These are phyloP conservation scores for Clavispora fructus DNA, from an alignment of 805 yeast species.

Conservation along the genomic window DNA sequence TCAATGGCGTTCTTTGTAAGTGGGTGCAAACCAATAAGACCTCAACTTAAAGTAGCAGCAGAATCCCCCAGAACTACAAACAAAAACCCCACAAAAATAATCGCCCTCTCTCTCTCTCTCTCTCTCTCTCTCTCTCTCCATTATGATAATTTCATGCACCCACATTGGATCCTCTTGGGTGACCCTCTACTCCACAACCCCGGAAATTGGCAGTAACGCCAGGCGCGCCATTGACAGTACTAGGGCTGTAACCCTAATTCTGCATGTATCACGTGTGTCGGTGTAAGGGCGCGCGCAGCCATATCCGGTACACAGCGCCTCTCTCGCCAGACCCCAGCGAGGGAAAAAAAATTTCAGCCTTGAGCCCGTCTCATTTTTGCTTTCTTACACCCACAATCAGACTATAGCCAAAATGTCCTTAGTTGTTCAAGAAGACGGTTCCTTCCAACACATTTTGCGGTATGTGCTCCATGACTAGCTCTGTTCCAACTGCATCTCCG, in stretches of 20 bases:
- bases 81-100: no score
- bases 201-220: not conserved
- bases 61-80: no score
- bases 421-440: constrained; percentile 98
- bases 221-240: not conserved
- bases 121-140: no score
- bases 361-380: constrained; percentile 10
- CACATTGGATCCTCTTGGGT: no score
- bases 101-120: no score
- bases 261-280: constrained; percentile 1
- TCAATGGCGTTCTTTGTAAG: no score
- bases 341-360: constrained; percentile 17
- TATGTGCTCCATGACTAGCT: constrained; percentile 42
- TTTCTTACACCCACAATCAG: constrained; percentile 9
- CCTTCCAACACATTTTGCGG: constrained; percentile 99
- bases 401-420: constrained; percentile 66
- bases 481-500: not conserved
- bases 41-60: no score
- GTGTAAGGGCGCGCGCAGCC: not conserved
- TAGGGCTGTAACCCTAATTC: constrained; percentile 20
- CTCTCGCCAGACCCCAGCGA: constrained; percentile 7
- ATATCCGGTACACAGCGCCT: constrained; percentile 8
- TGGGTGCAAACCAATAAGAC: no score
- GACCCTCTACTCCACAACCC: no score
- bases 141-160: no score